Percentiles rank a stretch among this genome's conserved stretches.
Conservation (phyloP, 2,329 filamentous ascomycete genomes). For the Neofusicoccum parvum region DNA sequence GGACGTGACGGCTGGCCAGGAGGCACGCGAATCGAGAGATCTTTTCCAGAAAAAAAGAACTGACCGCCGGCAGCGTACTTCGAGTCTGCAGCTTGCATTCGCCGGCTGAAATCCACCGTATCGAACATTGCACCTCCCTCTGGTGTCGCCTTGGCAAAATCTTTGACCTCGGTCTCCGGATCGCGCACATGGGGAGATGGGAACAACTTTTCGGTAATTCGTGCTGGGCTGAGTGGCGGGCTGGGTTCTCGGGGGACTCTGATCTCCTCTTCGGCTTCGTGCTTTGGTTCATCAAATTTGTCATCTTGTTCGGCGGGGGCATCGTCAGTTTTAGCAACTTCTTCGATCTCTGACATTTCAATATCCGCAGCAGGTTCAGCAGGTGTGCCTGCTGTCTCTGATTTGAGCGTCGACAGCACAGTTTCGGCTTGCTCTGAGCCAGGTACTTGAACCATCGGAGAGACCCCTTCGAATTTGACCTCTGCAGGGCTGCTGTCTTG, state of each 20-base stretch:
- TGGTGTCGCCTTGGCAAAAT: slow-evolving; percentile 5
- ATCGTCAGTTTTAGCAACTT: background rate
- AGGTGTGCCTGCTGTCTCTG: background rate
- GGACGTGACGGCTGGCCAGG: background rate
- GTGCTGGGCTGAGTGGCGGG: slow-evolving; percentile 17
- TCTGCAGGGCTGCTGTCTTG: slow-evolving; percentile 24
- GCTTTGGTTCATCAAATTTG: background rate
- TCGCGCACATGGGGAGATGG: background rate
- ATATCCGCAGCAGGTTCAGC: slow-evolving; percentile 1
- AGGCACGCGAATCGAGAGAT: background rate
- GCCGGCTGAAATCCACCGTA: slow-evolving; percentile 54
- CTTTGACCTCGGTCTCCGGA: background rate
- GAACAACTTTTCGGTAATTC: slow-evolving; percentile 12
- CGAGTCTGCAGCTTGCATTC: slow-evolving; percentile 51
- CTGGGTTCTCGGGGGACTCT: slow-evolving; percentile 5
- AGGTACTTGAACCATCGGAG: slow-evolving; percentile 16
- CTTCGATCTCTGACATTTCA: slow-evolving; percentile 1
- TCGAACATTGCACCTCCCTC: slow-evolving; percentile 51
- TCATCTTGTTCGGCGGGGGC: background rate
- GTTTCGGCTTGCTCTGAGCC: slow-evolving; percentile 18
- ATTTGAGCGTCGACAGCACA: slow-evolving; percentile 8
- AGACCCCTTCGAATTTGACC: slow-evolving; percentile 12
- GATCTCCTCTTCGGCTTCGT: background rate
- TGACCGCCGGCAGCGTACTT: slow-evolving; percentile 56
- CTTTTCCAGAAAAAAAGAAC: slow-evolving; percentile 33